Evolutionary conservation across 2,329 filamentous ascomycete species (phyloP).

Genomic region (Sporothrix phasma): DNA sequence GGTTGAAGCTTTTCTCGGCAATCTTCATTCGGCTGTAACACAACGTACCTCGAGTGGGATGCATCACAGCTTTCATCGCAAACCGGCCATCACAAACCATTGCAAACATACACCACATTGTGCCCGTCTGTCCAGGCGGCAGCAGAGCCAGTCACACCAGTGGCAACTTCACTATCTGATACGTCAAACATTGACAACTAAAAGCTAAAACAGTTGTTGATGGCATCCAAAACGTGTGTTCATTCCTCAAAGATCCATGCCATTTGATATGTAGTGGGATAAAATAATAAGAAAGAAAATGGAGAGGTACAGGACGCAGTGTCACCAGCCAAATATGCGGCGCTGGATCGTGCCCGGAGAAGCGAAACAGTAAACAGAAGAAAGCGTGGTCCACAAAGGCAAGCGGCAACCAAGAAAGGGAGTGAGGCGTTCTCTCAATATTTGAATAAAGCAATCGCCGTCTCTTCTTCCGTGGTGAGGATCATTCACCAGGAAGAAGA

Average conservation of each 20-base stretch:
- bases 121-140: no score
- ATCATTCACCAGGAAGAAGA: neutral
- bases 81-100: no score
- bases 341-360: neutral
- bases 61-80: no score
- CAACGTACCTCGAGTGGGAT: no score
- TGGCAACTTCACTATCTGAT: no score
- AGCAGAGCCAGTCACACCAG: no score
- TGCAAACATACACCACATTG: no score
- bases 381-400: slow-evolving; percentile 1
- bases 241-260: neutral
- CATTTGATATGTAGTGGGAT: neutral
- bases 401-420: neutral
- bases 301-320: neutral
- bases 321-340: neutral
- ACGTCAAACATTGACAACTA: no score
- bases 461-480: neutral
- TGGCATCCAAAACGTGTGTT: neutral
- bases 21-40: neutral
- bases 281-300: neutral
- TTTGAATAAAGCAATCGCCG: no score
- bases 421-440: neutral
- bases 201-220: neutral
- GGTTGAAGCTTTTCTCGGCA: neutral
- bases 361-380: slow-evolving; percentile 6